These are phyloP conservation scores for Ustilago xerochloae DNA, from an alignment of 1,284 basidiomycete species.

Conservation along the genomic window DNA sequence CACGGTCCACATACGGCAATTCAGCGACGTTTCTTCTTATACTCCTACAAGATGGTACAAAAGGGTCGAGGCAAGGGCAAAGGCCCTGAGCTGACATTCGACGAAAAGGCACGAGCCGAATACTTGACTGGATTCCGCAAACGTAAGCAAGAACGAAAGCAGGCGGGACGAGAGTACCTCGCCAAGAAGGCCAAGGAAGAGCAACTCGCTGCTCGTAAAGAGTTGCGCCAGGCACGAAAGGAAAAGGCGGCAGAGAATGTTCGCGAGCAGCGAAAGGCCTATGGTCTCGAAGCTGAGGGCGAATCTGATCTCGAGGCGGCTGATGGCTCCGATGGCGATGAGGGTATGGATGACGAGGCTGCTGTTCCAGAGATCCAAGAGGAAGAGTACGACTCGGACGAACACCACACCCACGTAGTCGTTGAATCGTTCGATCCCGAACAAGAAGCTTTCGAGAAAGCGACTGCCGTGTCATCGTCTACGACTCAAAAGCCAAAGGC, in stretches of 20 bases:
- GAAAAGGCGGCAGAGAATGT: slow-evolving; percentile 63
- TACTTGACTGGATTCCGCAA: slow-evolving; percentile 66
- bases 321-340: slow-evolving; percentile 17
- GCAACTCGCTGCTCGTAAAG: slow-evolving; percentile 38
- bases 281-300: slow-evolving; percentile 51
- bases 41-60: neutral
- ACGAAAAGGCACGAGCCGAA: slow-evolving; percentile 62
- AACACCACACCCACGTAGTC: slow-evolving; percentile 51
- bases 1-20: neutral
- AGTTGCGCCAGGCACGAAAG: slow-evolving; percentile 49
- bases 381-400: slow-evolving; percentile 47
- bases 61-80: slow-evolving; percentile 35
- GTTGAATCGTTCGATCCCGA: slow-evolving; percentile 52
- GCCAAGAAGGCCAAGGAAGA: slow-evolving; percentile 55
- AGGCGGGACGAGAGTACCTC: slow-evolving; percentile 55
- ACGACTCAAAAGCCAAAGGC: slow-evolving; percentile 23
- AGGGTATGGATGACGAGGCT: slow-evolving; percentile 23
- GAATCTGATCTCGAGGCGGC: slow-evolving; percentile 48
- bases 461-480: slow-evolving; percentile 8
- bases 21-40: neutral
- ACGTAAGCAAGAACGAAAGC: slow-evolving; percentile 63
- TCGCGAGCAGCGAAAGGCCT: slow-evolving; percentile 52
- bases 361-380: slow-evolving; percentile 27
- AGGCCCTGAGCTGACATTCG: slow-evolving; percentile 55
- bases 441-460: slow-evolving; percentile 41